phyloP scores from a whole-genome alignment of 169 alveolate genomes.

The Plasmodium relictum region DNA sequence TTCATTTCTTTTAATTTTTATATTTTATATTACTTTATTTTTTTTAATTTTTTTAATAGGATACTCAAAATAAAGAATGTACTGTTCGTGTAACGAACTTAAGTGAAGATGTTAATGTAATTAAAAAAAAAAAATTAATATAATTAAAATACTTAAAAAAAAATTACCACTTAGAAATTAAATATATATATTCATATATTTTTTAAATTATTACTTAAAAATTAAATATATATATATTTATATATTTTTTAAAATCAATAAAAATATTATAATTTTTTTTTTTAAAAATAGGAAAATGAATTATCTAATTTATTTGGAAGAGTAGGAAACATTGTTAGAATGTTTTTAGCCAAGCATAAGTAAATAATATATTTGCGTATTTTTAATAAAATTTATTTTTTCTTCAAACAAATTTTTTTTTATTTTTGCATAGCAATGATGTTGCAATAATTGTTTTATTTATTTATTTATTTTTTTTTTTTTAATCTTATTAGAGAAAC shows the following conservation, averaged over 20 bases:
- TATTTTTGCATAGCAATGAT: too few species aligned
- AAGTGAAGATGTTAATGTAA: conserved; percentile 88
- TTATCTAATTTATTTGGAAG: conserved; percentile 88
- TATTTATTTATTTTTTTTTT: not conserved
- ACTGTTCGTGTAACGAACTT: conserved; percentile 92
- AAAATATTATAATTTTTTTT: conserved; percentile 7
- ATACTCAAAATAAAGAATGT: conserved; percentile 87
- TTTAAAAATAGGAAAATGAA: conserved; percentile 86
- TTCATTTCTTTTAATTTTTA: not conserved
- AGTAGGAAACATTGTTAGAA: conserved; percentile 90
- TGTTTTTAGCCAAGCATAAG: conserved; percentile 92
- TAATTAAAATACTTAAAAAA: not conserved
- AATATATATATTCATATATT: not conserved
- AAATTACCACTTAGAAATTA: not conserved
- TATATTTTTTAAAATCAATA: not conserved
- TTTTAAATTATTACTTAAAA: not conserved
- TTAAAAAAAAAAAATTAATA: not conserved
- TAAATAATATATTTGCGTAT: conserved; percentile 4
- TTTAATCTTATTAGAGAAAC: conserved; percentile 85
- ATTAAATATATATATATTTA: not conserved
- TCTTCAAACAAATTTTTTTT: not conserved
- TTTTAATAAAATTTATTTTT: not conserved
- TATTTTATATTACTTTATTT: conserved; percentile 38
- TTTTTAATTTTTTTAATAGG: conserved; percentile 40
- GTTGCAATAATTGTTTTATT: too few species aligned